A percentile compares a stretch with the other conserved stretches of the same genome.
Evolutionary conservation across 75 land plant genomes (phyloP).

Genomic region (Chamaecyparis obtusa): DNA sequence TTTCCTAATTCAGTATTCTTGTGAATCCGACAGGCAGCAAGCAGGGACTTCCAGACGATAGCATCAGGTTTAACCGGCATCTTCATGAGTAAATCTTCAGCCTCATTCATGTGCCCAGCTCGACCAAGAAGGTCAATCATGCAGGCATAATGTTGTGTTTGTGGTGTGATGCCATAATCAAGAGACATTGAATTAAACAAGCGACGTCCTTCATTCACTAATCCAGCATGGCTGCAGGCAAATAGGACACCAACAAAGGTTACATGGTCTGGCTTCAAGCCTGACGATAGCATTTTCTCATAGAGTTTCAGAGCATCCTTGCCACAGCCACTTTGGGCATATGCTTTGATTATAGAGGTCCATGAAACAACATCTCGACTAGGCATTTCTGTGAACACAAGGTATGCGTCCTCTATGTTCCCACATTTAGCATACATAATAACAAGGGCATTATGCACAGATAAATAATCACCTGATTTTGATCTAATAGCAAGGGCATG

Average conservation of each 20-base stretch:
- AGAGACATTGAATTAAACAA: conserved; percentile 38
- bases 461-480: conserved; percentile 20
- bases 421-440: conserved; percentile 61
- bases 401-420: conserved; percentile 34
- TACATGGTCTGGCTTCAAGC: conserved; percentile 38
- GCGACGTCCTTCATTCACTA: conserved; percentile 26
- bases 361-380: conserved; percentile 46
- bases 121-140: conserved; percentile 52
- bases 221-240: conserved; percentile 65
- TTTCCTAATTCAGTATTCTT: conserved; percentile 42
- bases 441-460: conserved; percentile 44
- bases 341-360: conserved; percentile 49
- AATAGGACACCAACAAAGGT: conserved; percentile 45
- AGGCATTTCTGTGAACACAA: conserved; percentile 34
- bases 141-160: conserved; percentile 47
- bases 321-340: conserved; percentile 41
- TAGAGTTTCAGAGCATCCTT: conserved; percentile 32
- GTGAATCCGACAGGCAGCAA: conserved; percentile 52
- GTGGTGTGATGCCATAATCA: conserved; percentile 35
- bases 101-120: conserved; percentile 41
- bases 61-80: conserved; percentile 44
- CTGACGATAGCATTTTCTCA: conserved; percentile 30
- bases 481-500: conserved; percentile 27
- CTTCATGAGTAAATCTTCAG: conserved; percentile 30
- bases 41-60: conserved; percentile 44